Conservation (phyloP, 305 asterid genomes). For the Fraxinus angustifolia region DNA sequence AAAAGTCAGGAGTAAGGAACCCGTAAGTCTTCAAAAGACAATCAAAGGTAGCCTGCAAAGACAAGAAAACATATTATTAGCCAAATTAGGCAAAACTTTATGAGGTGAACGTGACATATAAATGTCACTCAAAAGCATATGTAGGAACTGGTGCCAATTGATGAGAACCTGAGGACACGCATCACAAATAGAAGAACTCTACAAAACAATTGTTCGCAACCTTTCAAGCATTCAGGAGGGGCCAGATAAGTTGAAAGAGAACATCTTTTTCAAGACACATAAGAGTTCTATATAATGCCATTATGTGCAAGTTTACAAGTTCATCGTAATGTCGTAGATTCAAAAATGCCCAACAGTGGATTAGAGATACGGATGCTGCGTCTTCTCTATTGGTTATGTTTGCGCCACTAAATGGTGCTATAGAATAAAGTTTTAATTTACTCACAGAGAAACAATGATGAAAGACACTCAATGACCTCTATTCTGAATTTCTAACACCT, state of each 20-base stretch:
- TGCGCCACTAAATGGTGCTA: neutral
- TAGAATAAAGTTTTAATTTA: neutral
- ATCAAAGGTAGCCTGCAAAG: constrained; percentile 75
- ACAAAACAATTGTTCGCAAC: neutral
- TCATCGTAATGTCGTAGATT: neutral
- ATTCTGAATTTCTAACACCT: neutral
- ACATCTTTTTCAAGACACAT: neutral
- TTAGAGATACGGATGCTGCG: neutral
- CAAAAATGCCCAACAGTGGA: neutral
- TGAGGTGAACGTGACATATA: neutral
- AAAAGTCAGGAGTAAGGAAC: constrained; percentile 76
- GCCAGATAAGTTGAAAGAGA: neutral
- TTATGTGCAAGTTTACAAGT: neutral
- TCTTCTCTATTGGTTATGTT: neutral
- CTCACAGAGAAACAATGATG: neutral
- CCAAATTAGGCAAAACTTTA: neutral
- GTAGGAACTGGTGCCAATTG: neutral
- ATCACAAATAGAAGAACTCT: neutral
- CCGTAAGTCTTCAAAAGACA: constrained; percentile 79
- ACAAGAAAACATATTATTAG: neutral
- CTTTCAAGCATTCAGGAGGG: neutral
- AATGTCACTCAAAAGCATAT: neutral
- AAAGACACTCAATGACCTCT: neutral
- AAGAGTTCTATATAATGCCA: neutral
- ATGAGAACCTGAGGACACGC: neutral